Base-by-base conservation (phyloP, 345 rosid genomes). In the Nasturtium officinale region DNA sequence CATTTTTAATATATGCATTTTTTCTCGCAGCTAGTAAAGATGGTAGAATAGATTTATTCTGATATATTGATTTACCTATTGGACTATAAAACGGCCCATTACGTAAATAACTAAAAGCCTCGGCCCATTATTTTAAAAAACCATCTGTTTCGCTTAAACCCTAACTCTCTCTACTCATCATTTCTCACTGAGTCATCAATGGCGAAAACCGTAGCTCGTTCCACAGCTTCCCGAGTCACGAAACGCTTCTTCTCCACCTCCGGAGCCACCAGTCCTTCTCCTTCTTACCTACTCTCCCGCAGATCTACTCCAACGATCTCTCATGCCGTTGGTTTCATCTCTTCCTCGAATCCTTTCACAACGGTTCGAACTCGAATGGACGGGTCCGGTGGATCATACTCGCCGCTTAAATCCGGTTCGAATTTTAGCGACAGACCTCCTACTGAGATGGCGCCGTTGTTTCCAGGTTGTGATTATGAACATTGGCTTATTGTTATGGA, bases 401-500 rank as follows among this genome's bases (percentile, higher is more conserved):
- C 79, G 3, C 79, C 74, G 15, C 74, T 75, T n/a, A 75, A 60
- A 21, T 75, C 79, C 12, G 65, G 75, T 1, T 76, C 79, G 2
- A 62, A 69, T 54, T 69, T 76, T 45, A 69, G 71, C 53, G 79
- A 76, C 0, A 52, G 71, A 29, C 71, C 75, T 1, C 75, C 75
- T 0, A 69, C 74, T 12, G 79, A 69, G 50, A 76, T 76, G 75
- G 71, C 70, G 0, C 79, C 75, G 17, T 21, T 76, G 5, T 76
- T 69, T 18, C 79, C 75, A 18, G 79, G 75, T 2, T 67, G 78
- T 20, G 78, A 75, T 17, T 74, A 74, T 38, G 67, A 87, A 67
- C 97, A 93, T 80, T 93, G 98, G 97, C 83, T 93, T 9, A 93
- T 90, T 47, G 85, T 93, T 15, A 93, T 89, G 85, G 97, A 94